Base-by-base conservation (phyloP, 768 basidiomycete genomes). In the Kwoniella dendrophila region DNA sequence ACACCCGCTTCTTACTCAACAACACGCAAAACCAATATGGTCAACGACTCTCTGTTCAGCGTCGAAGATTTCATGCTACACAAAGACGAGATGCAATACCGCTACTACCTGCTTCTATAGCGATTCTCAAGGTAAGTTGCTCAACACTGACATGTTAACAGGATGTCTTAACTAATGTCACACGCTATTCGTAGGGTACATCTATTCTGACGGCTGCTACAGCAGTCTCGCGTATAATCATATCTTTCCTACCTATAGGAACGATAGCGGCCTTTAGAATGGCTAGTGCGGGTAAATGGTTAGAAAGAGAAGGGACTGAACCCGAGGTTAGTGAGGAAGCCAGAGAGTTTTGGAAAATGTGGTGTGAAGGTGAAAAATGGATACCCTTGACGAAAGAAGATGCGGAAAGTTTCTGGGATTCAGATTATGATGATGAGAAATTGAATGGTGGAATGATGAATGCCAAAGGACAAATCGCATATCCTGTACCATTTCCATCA, bases 201-300 rank as follows among this genome's bases (percentile, higher is more conserved):
- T 68, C 73, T 18, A 45, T 70, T 14, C 56, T 74, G 34, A 64
- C 75, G 7, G 29, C 60, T n/a, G 67, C 70, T 22, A 77, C 71
- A 22, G 61, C 69, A 2, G 61, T 77, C 33, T 73, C 75, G 4
- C 75, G 75, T 1, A 64, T 75, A 33, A 56, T 77, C 29, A 68
- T 77, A 33, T 73, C 75, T 18, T 70, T 77, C 64, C 70, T 77
- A 38, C 75, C 75, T 29, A 52, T 77, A 22, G 68, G 69, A 6
- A 71, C 70, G 22, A 47, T 77, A 24, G 75, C 72, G 29, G 66
- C 71, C 3, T 65, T 71, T 56, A 60, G 58, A 20, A 62, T 68
- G 34, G 52, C 44, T 11, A 40, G 63, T 32, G 56, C 47, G 12
- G 67, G 62, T 0, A 57, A 53, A 48, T 74, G 66, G 64, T 22